Percentiles rank a stretch among this genome's conserved stretches.
Conservation (phyloP, 441 rosid genomes). For the Croton laevigatus region DNA sequence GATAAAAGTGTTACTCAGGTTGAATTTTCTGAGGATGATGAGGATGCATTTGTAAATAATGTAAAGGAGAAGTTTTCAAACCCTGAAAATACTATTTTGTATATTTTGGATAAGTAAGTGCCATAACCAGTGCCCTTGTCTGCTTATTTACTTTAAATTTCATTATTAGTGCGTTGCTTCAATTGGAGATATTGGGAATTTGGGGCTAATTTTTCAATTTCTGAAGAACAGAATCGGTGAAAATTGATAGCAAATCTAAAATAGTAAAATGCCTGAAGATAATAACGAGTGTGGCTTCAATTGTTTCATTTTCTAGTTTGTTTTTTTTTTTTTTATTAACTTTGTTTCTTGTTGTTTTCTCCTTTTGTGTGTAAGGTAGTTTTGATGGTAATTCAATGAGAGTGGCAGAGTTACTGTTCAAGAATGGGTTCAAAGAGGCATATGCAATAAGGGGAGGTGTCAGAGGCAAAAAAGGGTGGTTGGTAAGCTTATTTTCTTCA, state of each 20-base stretch:
- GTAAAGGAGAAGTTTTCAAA: constrained; percentile 24
- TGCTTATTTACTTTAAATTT: not conserved
- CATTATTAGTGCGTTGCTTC: not conserved
- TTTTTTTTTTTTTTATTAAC: constrained; percentile 11
- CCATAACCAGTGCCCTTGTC: not conserved
- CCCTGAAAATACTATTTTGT: constrained; percentile 23
- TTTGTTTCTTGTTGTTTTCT: constrained; percentile 8
- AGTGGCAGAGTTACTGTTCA: constrained; percentile 32
- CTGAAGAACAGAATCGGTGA: not conserved
- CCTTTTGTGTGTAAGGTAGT: constrained; percentile 34
- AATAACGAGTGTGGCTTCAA: not conserved
- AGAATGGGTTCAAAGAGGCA: constrained; percentile 81
- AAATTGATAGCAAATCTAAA: not conserved
- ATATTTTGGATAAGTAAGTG: constrained; percentile 32
- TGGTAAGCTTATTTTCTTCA: constrained; percentile 24
- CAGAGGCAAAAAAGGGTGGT: constrained; percentile 48
- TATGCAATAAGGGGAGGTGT: constrained; percentile 78
- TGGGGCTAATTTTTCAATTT: not conserved
- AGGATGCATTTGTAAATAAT: constrained; percentile 32
- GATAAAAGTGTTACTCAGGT: constrained; percentile 53
- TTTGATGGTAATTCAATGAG: constrained; percentile 33
- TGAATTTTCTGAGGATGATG: constrained; percentile 45
- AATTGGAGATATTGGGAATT: constrained; percentile 1
- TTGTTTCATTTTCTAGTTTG: not conserved
- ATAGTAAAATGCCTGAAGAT: not conserved